A percentile compares a stretch with the other conserved stretches of the same genome.
These are phyloP conservation scores for Apiotrichum mycotoxinovorans DNA, from an alignment of 1,284 basidiomycete species.

Conservation along the genomic window DNA sequence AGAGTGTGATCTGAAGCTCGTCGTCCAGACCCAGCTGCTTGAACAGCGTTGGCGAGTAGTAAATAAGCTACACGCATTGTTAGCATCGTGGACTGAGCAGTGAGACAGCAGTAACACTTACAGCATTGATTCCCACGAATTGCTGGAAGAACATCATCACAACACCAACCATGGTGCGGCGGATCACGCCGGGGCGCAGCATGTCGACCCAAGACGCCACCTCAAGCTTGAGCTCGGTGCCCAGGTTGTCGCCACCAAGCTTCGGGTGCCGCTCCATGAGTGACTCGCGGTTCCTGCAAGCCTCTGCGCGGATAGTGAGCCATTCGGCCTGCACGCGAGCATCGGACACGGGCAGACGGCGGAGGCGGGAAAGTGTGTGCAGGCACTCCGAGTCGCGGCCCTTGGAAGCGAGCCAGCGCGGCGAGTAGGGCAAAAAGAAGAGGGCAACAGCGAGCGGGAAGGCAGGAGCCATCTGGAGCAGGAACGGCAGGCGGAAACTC, in stretches of 20 bases:
- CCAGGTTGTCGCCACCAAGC: conserved; percentile 10
- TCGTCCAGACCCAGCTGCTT: conserved; percentile 34
- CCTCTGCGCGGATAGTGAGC: conserved; percentile 42
- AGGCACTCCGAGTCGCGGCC: conserved; percentile 38
- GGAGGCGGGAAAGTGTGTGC: conserved; percentile 32
- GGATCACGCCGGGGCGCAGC: conserved; percentile 23
- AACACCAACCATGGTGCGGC: conserved; percentile 24
- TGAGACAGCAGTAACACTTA: conserved; percentile 8
- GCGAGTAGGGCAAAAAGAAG: conserved; percentile 55
- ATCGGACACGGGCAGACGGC: conserved; percentile 31
- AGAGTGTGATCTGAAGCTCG: conserved; percentile 31
- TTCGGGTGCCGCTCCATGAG: conserved; percentile 18
- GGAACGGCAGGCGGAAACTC: conserved; percentile 36
- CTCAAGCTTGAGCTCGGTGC: conserved; percentile 24
- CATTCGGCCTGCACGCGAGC: conserved; percentile 42
- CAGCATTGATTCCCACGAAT: conserved; percentile 31
- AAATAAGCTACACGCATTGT: conserved; percentile 18
- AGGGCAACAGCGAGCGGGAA: conserved; percentile 43
- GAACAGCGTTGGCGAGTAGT: conserved; percentile 44
- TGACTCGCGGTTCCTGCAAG: conserved; percentile 22
- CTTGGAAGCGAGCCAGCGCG: conserved; percentile 57
- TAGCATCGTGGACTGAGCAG: no score
- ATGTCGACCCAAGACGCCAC: conserved; percentile 24
- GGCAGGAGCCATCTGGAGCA: conserved; percentile 35
- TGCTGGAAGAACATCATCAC: conserved; percentile 37